Conservation (phyloP, 2,329 filamentous ascomycete species). For the Colletotrichum gigasporum region DNA sequence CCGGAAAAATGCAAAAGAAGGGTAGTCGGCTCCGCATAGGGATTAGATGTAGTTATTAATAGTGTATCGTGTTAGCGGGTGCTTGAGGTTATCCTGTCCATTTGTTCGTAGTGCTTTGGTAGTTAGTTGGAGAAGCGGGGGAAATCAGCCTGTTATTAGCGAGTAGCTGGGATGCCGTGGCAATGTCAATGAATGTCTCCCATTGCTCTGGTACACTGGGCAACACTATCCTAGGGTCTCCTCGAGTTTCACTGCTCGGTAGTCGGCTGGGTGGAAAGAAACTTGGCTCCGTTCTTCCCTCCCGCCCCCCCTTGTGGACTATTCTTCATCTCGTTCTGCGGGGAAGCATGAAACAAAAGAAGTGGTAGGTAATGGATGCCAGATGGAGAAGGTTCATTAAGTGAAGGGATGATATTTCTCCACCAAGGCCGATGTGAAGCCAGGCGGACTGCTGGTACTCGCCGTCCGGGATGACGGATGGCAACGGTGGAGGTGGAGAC, state of each 20-base stretch:
- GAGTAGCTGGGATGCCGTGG: not conserved
- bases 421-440: not conserved
- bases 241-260: not conserved
- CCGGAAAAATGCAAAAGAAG: not conserved
- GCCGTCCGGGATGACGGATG: not conserved
- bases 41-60: not conserved
- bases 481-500: not conserved
- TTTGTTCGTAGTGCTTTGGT: no score
- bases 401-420: not conserved
- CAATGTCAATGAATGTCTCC: not conserved
- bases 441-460: not conserved
- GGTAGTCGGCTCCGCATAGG: not conserved
- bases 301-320: not conserved
- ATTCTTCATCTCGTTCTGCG: not conserved
- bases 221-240: no score
- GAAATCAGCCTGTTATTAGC: no score
- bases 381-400: not conserved
- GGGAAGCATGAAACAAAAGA: not conserved
- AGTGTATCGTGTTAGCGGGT: not conserved
- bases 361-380: not conserved
- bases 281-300: not conserved
- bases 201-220: not conserved
- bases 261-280: not conserved
- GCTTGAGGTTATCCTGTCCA: no score
- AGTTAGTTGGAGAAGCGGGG: no score